These are phyloP conservation scores for Saccharomyces hybrid DNA, from an alignment of 1,139 yeast species.

Conservation along the genomic window DNA sequence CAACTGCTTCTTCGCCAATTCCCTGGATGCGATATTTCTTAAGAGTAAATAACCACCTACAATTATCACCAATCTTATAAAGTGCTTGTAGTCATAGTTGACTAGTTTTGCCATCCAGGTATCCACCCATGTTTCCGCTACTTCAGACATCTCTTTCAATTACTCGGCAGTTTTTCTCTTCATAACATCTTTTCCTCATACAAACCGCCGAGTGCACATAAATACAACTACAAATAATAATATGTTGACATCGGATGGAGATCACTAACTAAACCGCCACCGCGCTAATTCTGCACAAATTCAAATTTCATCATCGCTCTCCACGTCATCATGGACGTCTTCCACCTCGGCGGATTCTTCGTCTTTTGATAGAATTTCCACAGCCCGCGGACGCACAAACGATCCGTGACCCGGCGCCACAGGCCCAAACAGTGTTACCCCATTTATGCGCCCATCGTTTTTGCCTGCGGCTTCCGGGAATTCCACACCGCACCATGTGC, in stretches of 20 bases:
- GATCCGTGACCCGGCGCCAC: slow-evolving; percentile 53
- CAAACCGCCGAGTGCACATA: not conserved
- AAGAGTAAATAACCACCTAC: slow-evolving; percentile 41
- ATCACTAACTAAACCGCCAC: not conserved
- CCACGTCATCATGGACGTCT: not conserved
- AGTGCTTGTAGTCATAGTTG: slow-evolving; percentile 4
- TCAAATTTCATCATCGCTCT: not conserved
- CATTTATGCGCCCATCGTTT: slow-evolving; percentile 72
- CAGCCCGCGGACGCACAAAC: slow-evolving; percentile 43
- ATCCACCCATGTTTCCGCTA: not conserved
- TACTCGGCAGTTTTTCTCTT: not conserved
- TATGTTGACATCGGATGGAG: not conserved
- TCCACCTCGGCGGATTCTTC: not conserved
- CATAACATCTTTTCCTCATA: not conserved
- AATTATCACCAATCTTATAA: slow-evolving; percentile 37
- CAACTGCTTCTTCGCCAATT: slow-evolving; percentile 44
- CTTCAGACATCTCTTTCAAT: not conserved
- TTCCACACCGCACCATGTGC: slow-evolving; percentile 74
- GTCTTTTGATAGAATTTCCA: slow-evolving; percentile 3
- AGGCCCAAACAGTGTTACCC: slow-evolving; percentile 52
- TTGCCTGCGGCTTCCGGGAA: slow-evolving; percentile 66
- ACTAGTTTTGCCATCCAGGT: not conserved
- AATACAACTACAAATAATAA: not conserved
- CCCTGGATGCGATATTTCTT: slow-evolving; percentile 38
- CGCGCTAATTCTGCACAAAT: not conserved